Base-by-base conservation (phyloP, 2,329 filamentous ascomycete genomes). In the Cryphonectria naterciae region DNA sequence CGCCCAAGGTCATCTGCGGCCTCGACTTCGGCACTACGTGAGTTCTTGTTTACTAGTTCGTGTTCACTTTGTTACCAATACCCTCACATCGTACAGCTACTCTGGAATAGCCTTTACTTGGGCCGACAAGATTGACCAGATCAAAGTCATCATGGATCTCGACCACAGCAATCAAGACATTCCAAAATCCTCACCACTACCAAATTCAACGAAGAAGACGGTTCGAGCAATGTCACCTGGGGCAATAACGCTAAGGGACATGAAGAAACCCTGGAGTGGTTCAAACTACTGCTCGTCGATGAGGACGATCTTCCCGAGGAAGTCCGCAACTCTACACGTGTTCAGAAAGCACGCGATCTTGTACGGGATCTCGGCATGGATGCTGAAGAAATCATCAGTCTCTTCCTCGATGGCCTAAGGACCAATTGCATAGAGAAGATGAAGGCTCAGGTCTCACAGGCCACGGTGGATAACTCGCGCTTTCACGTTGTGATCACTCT, bases 11-110 rank as follows among this genome's bases (percentile, higher is more conserved):
- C 2, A 74, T 83, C 25, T 74, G 85, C 2, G 81, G 83, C 0
- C 78, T 86, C 8, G 84, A 85, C 61, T 85, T 85, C 60, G 84
- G 83, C 0, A 86, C 84, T 0, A 86, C 83, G 76, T 84, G 71
- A 70, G 80, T 74, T 3, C 46, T 58, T 17, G 2, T 17, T 10
- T 11, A 25, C 7, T 11, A 28, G 0, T 28, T 54, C 52, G 13
- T 32, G 15, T 58, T 22, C 28, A 4, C 54, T 35, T 32, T 17
- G 17, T 32, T 2, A 56, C 15, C 10, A 1, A 1, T 0, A 8
- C 7, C 49, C 35, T 15, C n/a, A n/a, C 17, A 73, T 35, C 22
- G 15, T 46, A 10, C 39, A 83, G 81, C 0, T 81, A 76, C 65
- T 84, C 83, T 0, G 83, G 83, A 0, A 75, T 84, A 0, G 80